Evolutionary conservation across 2,329 filamentous ascomycete species (phyloP).

Genomic region (Zasmidium angulare): DNA sequence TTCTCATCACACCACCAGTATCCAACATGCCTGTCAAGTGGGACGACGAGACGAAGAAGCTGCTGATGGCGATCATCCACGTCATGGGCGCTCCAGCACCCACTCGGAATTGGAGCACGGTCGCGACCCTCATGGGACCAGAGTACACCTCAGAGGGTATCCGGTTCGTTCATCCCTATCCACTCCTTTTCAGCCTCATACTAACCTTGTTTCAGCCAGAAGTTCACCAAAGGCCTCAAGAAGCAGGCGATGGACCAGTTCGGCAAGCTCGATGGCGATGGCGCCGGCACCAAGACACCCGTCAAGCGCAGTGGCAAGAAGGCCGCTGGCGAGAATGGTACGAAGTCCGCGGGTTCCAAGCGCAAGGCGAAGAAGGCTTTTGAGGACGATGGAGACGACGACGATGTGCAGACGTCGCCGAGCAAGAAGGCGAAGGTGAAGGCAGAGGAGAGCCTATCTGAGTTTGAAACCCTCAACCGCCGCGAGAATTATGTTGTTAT

Average conservation of each 20-base stretch:
- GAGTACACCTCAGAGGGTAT: neutral
- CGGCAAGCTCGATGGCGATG: neutral
- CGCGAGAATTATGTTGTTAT: too few relatives aligned
- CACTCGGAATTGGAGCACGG: neutral
- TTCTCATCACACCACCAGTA: neutral
- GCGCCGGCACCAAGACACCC: neutral
- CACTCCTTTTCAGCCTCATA: neutral
- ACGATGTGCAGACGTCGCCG: neutral
- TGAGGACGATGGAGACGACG: neutral
- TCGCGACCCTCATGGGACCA: slow-evolving; percentile 3
- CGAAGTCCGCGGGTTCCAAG: neutral
- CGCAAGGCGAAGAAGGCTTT: neutral
- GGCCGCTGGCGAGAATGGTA: slow-evolving; percentile 3
- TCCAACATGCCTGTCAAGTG: slow-evolving; percentile 4
- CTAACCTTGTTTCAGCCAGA: neutral
- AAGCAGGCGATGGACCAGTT: slow-evolving; percentile 2
- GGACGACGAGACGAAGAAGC: slow-evolving; percentile 5
- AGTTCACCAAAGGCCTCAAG: slow-evolving; percentile 9
- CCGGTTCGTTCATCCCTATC: neutral
- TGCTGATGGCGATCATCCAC: slow-evolving; percentile 10
- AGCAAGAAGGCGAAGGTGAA: slow-evolving; percentile 1
- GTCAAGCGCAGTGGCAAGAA: slow-evolving; percentile 4
- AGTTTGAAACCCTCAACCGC: too few relatives aligned
- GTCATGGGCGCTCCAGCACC: neutral
- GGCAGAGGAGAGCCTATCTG: too few relatives aligned